A percentile compares a stretch with the other conserved stretches of the same genome.
These are phyloP conservation scores for Iberis pinnata DNA, from an alignment of 345 rosid genomes.

Conservation along the genomic window DNA sequence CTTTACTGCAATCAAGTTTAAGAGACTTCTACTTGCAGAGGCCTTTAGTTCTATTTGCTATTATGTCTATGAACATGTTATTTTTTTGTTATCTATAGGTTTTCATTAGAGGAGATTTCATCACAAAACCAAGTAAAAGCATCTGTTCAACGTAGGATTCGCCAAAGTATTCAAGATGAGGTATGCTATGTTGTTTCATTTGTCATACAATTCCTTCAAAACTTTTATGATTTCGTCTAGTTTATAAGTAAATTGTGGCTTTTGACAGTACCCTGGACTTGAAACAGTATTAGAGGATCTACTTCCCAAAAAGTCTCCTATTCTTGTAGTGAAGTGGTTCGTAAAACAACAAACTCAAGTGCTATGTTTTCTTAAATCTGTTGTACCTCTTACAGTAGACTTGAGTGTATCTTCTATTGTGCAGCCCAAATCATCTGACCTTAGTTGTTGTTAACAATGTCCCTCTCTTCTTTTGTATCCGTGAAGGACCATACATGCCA, in stretches of 20 bases:
- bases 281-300: constrained; percentile 91
- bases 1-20: too few relatives aligned
- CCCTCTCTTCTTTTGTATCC: constrained; percentile 88
- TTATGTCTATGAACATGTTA: constrained; percentile 2
- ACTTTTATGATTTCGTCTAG: constrained; percentile 5
- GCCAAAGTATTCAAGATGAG: constrained; percentile 97
- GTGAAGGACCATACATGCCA: constrained; percentile 99
- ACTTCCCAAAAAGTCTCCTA: constrained; percentile 87
- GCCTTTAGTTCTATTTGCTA: neutral
- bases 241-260: neutral
- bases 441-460: constrained; percentile 86
- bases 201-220: too few relatives aligned
- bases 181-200: constrained; percentile 25
- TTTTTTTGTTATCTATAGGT: constrained; percentile 41
- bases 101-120: constrained; percentile 83
- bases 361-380: constrained; percentile 3
- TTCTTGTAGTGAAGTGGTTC: constrained; percentile 86
- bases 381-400: neutral
- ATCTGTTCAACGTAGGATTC: constrained; percentile 88
- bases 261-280: constrained; percentile 83
- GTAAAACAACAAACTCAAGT: constrained; percentile 19
- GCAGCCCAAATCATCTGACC: constrained; percentile 94
- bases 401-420: constrained; percentile 18
- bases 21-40: neutral
- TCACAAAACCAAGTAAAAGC: constrained; percentile 98